Evolutionary conservation across 2,329 filamentous ascomycete species (phyloP).

Genomic region (Arthroderma sp.): DNA sequence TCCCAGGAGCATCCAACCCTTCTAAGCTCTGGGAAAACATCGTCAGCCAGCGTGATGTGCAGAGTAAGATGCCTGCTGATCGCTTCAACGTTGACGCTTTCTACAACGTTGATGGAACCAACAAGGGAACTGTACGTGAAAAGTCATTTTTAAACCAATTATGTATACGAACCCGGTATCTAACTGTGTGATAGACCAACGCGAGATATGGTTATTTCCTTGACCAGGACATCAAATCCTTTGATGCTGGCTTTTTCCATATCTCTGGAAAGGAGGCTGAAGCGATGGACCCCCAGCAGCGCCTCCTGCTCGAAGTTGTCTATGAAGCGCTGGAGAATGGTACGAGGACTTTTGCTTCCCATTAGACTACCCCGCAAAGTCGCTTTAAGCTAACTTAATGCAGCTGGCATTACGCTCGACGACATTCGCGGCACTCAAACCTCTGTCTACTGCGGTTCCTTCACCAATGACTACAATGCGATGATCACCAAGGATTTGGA

Average conservation of each 20-base stretch:
- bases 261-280: constrained; percentile 16
- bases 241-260: constrained; percentile 23
- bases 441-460: constrained; percentile 20
- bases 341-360: neutral
- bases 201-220: constrained; percentile 11
- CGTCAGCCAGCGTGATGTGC: constrained; percentile 5
- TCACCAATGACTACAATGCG: constrained; percentile 19
- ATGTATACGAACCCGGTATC: neutral
- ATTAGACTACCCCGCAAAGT: neutral
- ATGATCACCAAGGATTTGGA: constrained; percentile 14
- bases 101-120: constrained; percentile 9
- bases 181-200: constrained; percentile 3
- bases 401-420: constrained; percentile 16
- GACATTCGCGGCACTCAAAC: constrained; percentile 20
- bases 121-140: constrained; percentile 7
- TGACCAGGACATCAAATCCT: constrained; percentile 15
- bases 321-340: constrained; percentile 19
- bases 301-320: constrained; percentile 17
- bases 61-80: constrained; percentile 6
- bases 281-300: constrained; percentile 22
- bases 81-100: constrained; percentile 8
- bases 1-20: constrained; percentile 5
- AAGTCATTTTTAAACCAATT: neutral
- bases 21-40: constrained; percentile 8
- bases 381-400: neutral